Percentiles rank a stretch among this genome's conserved stretches.
phyloP scores from a whole-genome alignment of 345 rosid species.

The Cardamine resedifolia region DNA sequence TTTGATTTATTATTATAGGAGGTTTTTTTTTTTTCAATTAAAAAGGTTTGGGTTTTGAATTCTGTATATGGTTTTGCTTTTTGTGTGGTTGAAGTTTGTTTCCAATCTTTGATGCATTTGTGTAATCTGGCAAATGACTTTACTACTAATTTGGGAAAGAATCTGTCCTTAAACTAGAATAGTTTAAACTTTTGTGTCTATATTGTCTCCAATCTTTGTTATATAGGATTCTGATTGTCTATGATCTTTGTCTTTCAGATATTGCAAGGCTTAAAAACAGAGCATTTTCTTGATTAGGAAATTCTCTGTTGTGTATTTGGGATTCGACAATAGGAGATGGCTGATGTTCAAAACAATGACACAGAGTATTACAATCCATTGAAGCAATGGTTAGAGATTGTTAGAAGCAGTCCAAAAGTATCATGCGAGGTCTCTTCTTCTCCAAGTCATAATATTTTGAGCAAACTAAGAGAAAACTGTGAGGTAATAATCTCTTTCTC shows the following conservation, averaged over 20 bases:
- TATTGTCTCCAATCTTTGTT: not conserved
- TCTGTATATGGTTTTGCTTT: not conserved
- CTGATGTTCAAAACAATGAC: constrained; percentile 37
- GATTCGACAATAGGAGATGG: constrained; percentile 36
- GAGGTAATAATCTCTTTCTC: not conserved
- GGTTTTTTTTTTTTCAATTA: not conserved
- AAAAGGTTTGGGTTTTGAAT: not conserved
- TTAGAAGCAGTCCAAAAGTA: constrained; percentile 46
- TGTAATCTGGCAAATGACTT: not conserved
- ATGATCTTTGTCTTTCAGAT: not conserved
- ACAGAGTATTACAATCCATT: constrained; percentile 39
- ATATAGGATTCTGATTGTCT: not conserved
- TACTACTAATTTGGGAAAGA: not conserved
- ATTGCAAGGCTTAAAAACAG: not conserved
- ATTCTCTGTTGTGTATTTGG: not conserved
- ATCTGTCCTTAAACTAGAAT: not conserved
- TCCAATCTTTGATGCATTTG: not conserved
- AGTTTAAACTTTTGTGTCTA: not conserved
- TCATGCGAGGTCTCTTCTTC: constrained; percentile 34
- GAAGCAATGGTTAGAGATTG: constrained; percentile 41
- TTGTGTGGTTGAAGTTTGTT: not conserved
- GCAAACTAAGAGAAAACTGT: not conserved
- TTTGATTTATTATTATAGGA: not conserved
- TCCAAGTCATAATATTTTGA: constrained; percentile 49
- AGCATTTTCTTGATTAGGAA: not conserved